These are phyloP conservation scores for Kurtzmaniella natalensis DNA, from an alignment of 1,139 yeast species.

Conservation along the genomic window DNA sequence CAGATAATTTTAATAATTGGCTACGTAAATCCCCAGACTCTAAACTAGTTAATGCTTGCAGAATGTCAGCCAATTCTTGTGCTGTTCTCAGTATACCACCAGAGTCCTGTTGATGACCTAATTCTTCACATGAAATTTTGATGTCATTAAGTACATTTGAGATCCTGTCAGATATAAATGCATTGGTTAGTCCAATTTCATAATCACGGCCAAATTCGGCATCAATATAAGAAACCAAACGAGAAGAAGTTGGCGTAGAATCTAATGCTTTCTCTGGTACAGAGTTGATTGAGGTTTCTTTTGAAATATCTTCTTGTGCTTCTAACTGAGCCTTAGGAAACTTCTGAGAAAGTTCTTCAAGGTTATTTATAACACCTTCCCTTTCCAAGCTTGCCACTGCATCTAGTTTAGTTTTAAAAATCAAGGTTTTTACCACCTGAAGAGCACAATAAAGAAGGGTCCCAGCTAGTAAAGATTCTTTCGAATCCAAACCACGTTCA, in stretches of 20 bases:
- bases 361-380: conserved; percentile 68
- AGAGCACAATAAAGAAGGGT: conserved; percentile 5
- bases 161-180: background rate
- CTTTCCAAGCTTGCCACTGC: conserved; percentile 54
- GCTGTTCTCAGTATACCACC: background rate
- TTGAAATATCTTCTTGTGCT: background rate
- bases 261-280: background rate
- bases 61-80: background rate
- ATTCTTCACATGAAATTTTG: background rate
- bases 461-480: conserved; percentile 14
- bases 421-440: conserved; percentile 31
- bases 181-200: background rate
- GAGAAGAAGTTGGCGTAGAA: background rate
- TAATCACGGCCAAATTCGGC: conserved; percentile 1
- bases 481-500: conserved; percentile 4
- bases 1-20: background rate
- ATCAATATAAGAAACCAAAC: background rate
- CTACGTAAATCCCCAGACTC: background rate
- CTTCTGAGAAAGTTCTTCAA: conserved; percentile 16
- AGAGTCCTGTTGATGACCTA: background rate
- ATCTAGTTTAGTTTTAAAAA: conserved; percentile 39
- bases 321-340: background rate
- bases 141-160: background rate
- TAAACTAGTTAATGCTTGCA: background rate
- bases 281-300: too few species aligned